Conservation (phyloP, 345 rosid genomes). For the Eucalyptus albens region DNA sequence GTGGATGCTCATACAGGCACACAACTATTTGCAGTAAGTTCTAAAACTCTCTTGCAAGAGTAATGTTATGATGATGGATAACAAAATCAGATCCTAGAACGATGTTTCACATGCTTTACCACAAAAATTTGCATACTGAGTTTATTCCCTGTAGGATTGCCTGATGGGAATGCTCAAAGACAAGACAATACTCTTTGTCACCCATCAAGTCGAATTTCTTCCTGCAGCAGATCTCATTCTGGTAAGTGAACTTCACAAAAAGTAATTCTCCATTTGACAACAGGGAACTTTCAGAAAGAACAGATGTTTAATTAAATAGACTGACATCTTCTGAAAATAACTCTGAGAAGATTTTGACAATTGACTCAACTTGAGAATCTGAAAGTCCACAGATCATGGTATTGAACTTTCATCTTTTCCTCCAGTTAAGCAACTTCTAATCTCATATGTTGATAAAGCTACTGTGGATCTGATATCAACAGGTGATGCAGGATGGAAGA, state of each 20-base stretch:
- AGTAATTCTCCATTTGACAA: neutral
- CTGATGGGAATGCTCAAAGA: slow-evolving; percentile 73
- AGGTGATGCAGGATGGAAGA: slow-evolving; percentile 92
- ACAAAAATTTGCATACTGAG: neutral
- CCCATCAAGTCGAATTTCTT: slow-evolving; percentile 97
- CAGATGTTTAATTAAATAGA: neutral
- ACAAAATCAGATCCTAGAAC: neutral
- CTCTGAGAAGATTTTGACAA: neutral
- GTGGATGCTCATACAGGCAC: slow-evolving; percentile 98
- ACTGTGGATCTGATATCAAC: neutral
- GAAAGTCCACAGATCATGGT: neutral
- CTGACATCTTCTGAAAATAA: neutral
- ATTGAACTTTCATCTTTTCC: neutral
- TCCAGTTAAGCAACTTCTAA: neutral
- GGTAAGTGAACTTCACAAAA: slow-evolving; percentile 29
- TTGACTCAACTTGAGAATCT: neutral
- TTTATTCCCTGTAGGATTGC: slow-evolving; percentile 47
- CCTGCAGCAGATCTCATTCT: slow-evolving; percentile 89
- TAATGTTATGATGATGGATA: neutral
- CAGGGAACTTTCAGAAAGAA: neutral
- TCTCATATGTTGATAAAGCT: neutral
- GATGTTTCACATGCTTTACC: neutral
- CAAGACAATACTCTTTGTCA: slow-evolving; percentile 71
- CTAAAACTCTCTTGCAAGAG: neutral
- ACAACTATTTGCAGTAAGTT: slow-evolving; percentile 59